Evolutionary conservation across 495 filamentous ascomycete species (phyloP), one percentile per base, ranked within the genome.

Genomic region (Trichocladium uniseriatum): DNA sequence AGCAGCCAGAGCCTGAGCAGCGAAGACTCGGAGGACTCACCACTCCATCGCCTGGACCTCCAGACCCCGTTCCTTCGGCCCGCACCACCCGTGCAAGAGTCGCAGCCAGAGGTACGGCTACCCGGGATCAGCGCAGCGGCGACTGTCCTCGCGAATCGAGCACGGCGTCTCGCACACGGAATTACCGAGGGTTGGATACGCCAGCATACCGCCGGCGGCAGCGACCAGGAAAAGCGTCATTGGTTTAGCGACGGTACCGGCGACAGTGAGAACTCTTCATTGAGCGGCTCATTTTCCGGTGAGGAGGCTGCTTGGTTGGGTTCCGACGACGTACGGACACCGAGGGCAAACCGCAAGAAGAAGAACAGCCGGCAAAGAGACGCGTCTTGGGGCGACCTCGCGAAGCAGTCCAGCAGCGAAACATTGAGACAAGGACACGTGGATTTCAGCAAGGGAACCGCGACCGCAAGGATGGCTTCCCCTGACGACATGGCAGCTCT

Each of bases 181-280:
- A 80, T 86, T 45, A 87, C 83, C 1, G 79, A 86, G 58, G 82
- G 84, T 69, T 88, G 84, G 84, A 83, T 88, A 51, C 79, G 84
- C 34, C 81, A 84, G 54, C 83, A 86, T 54, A 79, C 84, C 6
- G 75, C 78, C 9, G 74, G 76, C 52, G 78, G 79, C 53, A 70
- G 69, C 36, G 66, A 75, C 35, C 76, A 77, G 44, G 84, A 87
- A 62, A 74, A 76, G 44, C 76, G 75, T 34, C 79, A 83, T 61
- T 88, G 84, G 84, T 64, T 84, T 37, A 88, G 83, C 57, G 84
- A 88, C 82, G 81, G 82, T 53, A 77, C 79, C 21, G 80, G 78
- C 57, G 76, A 76, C 54, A 78, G 72, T 64, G 77, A 77, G 70
- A 69, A 68, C 75, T 78, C 76, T 78, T 78, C 74, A 68, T 53